A percentile compares a stretch with the other conserved stretches of the same genome.
phyloP scores from a whole-genome alignment of 2,329 filamentous ascomycete species.

The Dendryphion nanum region DNA sequence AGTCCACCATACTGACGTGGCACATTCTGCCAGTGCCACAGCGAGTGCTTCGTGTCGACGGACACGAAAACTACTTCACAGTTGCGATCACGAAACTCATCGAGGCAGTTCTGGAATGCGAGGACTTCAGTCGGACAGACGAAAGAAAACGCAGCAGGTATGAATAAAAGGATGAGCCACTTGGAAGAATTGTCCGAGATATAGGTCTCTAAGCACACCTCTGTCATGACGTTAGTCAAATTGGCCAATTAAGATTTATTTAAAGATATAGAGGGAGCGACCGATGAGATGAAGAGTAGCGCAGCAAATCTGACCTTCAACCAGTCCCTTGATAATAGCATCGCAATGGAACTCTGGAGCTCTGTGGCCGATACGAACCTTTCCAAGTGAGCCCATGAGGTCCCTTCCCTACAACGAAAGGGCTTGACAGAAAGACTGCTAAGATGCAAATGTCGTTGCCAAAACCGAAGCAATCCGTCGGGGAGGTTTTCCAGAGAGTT shows the following conservation, averaged over 20 bases:
- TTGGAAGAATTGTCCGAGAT: conserved; percentile 9
- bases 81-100: conserved; percentile 26
- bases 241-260: not conserved
- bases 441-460: too few relatives aligned
- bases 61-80: conserved; percentile 26
- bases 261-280: too few relatives aligned
- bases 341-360: conserved; percentile 29
- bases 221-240: conserved; percentile 13
- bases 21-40: conserved; percentile 32
- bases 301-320: conserved; percentile 21
- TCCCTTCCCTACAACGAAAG: too few relatives aligned
- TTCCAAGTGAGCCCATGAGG: conserved; percentile 18
- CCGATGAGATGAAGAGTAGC: too few relatives aligned
- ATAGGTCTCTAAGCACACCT: conserved; percentile 22
- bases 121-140: conserved; percentile 32
- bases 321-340: conserved; percentile 20
- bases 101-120: conserved; percentile 27
- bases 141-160: conserved; percentile 31
- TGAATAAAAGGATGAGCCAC: conserved; percentile 34
- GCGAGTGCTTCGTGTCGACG: conserved; percentile 29
- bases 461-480: too few relatives aligned
- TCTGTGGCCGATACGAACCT: conserved; percentile 24
- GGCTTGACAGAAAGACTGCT: not conserved
- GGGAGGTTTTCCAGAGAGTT: too few relatives aligned
- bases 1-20: conserved; percentile 28